Base-by-base conservation (phyloP, 768 basidiomycete species). In the Mycena leptocephala region DNA sequence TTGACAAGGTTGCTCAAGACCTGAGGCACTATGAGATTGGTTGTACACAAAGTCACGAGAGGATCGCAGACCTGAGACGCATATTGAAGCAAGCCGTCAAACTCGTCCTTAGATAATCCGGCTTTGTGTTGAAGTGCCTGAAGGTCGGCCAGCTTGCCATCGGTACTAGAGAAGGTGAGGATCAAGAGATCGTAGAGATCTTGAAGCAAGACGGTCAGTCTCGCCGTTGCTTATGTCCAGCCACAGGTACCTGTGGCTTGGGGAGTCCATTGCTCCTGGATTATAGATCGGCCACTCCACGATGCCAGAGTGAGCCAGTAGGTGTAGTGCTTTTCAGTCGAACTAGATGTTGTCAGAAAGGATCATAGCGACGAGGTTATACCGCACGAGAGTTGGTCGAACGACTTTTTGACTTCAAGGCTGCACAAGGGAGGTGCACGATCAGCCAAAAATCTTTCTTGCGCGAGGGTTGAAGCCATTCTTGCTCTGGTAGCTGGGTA, bases 261-360 rank as follows among this genome's bases (percentile, higher is more conserved):
- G 0, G 92, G 88, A 0, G 95, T 95, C 94, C 94, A 96, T 86
- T 97, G 95, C 56, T 87, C 93, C 86, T 95, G 94, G 69, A 96
- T 94, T 84, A 97, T 94, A 48, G 94, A 89, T 63, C 91, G 94
- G 33, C 96, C 96, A 0, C 94, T 94, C 96, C 96, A 97, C 1
- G 93, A 92, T 8, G 95, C 96, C 77, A 91, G 80, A 24, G 88
- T 90, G 18, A 96, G 64, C 80, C 90, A 92, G 83, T 97, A 95
- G 3, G 94, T 90, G 80, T 97, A 97, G 74, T 93, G 89, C 85
- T 95, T 94, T 81, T 97, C 96, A 78, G 89, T 90, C 7, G 90
- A 86, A 65, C 95, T 96, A 11, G 43, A 58, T 3, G 13, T 2
- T 10, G 16, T 59, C 8, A 55, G 65, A 22, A 62, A 46, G 41